phyloP scores from a whole-genome alignment of 345 rosid genomes.

The Populus pruinosa region DNA sequence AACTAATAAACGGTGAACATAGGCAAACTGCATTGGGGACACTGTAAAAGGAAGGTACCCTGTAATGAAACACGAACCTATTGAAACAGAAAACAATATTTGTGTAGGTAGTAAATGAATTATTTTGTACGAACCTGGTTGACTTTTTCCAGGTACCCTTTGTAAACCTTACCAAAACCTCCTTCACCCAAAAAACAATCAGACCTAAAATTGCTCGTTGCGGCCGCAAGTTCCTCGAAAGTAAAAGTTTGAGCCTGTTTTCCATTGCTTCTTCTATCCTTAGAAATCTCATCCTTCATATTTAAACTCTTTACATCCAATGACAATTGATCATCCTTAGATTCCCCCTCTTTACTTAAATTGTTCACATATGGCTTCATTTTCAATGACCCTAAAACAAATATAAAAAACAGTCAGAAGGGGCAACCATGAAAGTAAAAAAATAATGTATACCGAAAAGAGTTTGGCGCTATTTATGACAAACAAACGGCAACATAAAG shows the following conservation, averaged over 20 bases:
- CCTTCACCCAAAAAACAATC: conserved; percentile 83
- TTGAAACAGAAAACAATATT: neutral
- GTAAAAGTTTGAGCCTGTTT: conserved; percentile 49
- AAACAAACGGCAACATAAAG: neutral
- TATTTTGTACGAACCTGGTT: conserved; percentile 45
- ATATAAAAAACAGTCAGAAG: neutral
- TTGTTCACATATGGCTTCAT: conserved; percentile 38
- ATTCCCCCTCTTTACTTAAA: conserved; percentile 30
- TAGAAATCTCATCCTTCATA: conserved; percentile 33
- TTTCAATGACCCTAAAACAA: conserved; percentile 41
- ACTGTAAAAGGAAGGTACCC: neutral
- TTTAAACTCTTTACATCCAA: conserved; percentile 47
- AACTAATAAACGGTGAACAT: neutral
- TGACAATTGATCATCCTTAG: conserved; percentile 44
- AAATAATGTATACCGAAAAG: conserved; percentile 6
- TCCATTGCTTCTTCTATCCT: conserved; percentile 28
- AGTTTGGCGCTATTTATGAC: conserved; percentile 8
- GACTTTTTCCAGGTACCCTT: conserved; percentile 49
- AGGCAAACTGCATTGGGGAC: neutral
- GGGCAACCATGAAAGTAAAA: conserved; percentile 12
- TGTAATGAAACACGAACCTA: neutral
- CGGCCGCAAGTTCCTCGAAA: conserved; percentile 54
- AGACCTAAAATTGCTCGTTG: conserved; percentile 57
- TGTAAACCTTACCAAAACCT: conserved; percentile 84
- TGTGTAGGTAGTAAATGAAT: neutral